Conservation (phyloP, 208 protist genomes). For the Trypanosomatidae sp. region DNA sequence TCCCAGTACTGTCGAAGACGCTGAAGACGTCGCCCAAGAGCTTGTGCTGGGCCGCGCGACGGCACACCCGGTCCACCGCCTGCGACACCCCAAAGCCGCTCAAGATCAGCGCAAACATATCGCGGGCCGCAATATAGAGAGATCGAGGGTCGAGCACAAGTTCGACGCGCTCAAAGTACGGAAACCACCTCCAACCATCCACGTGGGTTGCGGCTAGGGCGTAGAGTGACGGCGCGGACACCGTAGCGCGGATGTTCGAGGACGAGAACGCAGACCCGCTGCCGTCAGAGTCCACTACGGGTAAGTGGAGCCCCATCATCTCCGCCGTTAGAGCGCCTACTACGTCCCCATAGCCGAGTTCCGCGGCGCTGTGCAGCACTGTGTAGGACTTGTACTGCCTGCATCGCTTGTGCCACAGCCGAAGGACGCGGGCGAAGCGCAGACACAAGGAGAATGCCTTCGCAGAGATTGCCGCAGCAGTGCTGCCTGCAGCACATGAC, state of each 20-base stretch:
- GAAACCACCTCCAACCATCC: slow-evolving; percentile 33
- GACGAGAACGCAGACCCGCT: slow-evolving; percentile 5
- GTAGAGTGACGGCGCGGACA: slow-evolving; percentile 42
- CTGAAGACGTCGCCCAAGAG: slow-evolving; percentile 42
- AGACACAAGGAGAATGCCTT: background rate
- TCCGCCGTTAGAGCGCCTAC: slow-evolving; percentile 38
- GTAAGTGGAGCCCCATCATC: slow-evolving; percentile 28
- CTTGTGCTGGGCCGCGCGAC: slow-evolving; percentile 33
- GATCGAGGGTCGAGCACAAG: slow-evolving; percentile 24
- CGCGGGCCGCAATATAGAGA: slow-evolving; percentile 28
- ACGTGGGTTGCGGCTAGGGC: slow-evolving; percentile 36
- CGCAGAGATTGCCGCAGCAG: background rate
- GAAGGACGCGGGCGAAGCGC: slow-evolving; percentile 13
- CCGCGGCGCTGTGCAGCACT: slow-evolving; percentile 68
- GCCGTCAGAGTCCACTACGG: background rate
- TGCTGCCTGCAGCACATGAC: slow-evolving; percentile 3
- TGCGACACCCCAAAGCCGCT: slow-evolving; percentile 44
- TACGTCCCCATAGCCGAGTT: slow-evolving; percentile 44
- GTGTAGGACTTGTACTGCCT: slow-evolving; percentile 41
- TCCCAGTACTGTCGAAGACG: slow-evolving; percentile 20
- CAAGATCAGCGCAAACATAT: slow-evolving; percentile 45
- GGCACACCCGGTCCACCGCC: slow-evolving; percentile 41
- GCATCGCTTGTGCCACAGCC: slow-evolving; percentile 15
- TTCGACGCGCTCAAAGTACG: slow-evolving; percentile 35
- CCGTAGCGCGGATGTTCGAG: slow-evolving; percentile 7